phyloP scores from a whole-genome alignment of 164 flowering plant species.

The Chimonanthus salicifolius region DNA sequence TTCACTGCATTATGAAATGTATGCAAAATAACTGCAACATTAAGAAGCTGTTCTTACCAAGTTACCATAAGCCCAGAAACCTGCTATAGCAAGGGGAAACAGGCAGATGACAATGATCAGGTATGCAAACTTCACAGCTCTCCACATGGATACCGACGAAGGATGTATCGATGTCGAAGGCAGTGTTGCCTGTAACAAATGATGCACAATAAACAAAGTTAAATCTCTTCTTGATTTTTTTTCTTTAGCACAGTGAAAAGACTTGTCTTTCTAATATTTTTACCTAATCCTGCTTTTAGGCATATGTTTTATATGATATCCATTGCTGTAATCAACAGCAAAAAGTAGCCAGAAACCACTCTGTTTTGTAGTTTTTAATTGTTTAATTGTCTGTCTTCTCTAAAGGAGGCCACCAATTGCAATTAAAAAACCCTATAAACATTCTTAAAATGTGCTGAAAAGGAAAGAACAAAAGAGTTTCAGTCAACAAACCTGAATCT shows the following conservation, averaged over 20 bases:
- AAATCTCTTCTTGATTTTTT: not conserved
- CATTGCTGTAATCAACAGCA: not conserved
- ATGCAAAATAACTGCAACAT: not conserved
- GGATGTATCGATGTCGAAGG: conserved; percentile 66
- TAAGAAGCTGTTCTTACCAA: conserved; percentile 27
- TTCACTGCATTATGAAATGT: not conserved
- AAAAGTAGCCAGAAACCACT: not conserved
- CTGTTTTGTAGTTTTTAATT: not conserved
- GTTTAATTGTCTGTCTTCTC: no score
- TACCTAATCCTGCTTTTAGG: not conserved
- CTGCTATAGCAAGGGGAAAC: conserved; percentile 67
- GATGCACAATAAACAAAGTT: not conserved
- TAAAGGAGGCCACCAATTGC: not conserved
- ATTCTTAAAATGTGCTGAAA: not conserved
- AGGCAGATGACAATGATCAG: conserved; percentile 49
- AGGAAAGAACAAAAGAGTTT: not conserved
- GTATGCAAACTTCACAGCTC: conserved; percentile 56
- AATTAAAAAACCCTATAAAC: not conserved
- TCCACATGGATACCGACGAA: conserved; percentile 72
- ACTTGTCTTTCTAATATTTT: not conserved
- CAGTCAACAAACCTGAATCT: conserved; percentile 51
- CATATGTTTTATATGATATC: not conserved
- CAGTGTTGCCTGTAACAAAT: conserved; percentile 59
- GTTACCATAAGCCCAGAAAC: conserved; percentile 75
- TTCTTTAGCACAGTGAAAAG: not conserved